Base-by-base conservation (phyloP, 2,329 filamentous ascomycete species). In the Hymenoscyphus salicellus region DNA sequence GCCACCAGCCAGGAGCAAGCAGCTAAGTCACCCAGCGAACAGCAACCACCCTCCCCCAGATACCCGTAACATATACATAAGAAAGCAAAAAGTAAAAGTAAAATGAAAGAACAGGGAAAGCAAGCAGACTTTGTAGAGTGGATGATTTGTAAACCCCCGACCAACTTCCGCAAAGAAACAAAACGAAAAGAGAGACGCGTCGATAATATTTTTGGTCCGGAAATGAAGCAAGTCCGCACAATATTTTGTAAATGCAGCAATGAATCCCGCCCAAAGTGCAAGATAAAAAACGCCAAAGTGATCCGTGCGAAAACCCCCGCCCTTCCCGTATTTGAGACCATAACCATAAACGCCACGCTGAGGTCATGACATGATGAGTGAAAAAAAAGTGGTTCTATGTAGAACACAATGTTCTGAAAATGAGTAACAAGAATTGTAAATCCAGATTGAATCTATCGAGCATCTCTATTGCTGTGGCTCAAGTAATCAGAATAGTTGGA, bases 171-270 rank as follows among this genome's bases (percentile, higher is more conserved):
- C 58, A 68, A 60, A 58, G 57, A 49, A 58, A 63, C 32, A 49
- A 43, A 61, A 23, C 28, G 58, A 63, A 56, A 49, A 61, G 55
- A 63, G 58, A 56, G 30, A 58, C 57, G 62, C 38, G 58, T 41
- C 20, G 41, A 49, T 14, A 46, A 59, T 66, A 60, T 66, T 63
- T 63, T 64, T 62, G 36, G 56, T 41, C 58, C 62, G 43, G 46
- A 32, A 64, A 49, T 33, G 33, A 57, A 60, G 26, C 17, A 32
- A 55, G 55, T 16, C 26, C 58, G 60, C 36, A 57, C 57, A 60
- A 61, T 67, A 55, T 52, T 38, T 52, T 71, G 67, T 71, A 70
- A 71, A 71, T 71, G 68, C 68, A 69, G 66, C 67, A 71, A 68
- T 36, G 41, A 60, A 62, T 60, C 67, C 66, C 62, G 56, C 60